phyloP scores from a whole-genome alignment of 345 rosid genomes.

The Mallotus nudiflorus region DNA sequence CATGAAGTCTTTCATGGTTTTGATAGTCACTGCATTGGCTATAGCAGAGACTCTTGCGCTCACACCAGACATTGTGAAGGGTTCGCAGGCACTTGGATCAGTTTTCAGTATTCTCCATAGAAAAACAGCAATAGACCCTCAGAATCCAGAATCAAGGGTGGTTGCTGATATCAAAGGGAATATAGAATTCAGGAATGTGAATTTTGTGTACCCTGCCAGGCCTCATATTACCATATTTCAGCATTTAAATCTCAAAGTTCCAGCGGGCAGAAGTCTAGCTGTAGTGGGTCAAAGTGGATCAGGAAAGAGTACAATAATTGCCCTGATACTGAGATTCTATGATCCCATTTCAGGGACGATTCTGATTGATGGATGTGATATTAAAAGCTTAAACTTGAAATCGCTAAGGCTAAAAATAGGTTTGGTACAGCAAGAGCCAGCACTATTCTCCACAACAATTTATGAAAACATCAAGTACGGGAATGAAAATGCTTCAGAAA shows the following conservation, averaged over 20 bases:
- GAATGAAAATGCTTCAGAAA: conserved; percentile 59
- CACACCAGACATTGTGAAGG: conserved; percentile 83
- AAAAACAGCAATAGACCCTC: conserved; percentile 49
- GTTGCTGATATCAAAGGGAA: conserved; percentile 54
- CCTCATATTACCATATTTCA: conserved; percentile 56
- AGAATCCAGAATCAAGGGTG: conserved; percentile 38
- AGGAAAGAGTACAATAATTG: conserved; percentile 78
- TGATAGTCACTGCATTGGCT: conserved; percentile 60
- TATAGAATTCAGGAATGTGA: conserved; percentile 54
- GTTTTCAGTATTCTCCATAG: conserved; percentile 67
- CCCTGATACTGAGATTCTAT: conserved; percentile 69
- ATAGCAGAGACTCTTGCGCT: conserved; percentile 84
- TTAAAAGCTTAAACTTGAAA: conserved; percentile 59
- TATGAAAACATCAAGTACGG: conserved; percentile 79
- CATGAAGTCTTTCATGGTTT: conserved; percentile 69
- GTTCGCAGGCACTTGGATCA: conserved; percentile 72
- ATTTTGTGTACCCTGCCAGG: conserved; percentile 68
- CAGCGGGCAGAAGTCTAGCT: conserved; percentile 68
- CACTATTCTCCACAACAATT: conserved; percentile 67
- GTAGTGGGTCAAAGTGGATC: conserved; percentile 83
- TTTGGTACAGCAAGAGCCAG: conserved; percentile 85
- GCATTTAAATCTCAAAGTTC: conserved; percentile 45
- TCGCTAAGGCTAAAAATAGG: conserved; percentile 60
- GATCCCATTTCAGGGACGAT: conserved; percentile 58
- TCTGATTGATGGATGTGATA: conserved; percentile 58